Evolutionary conservation across 2,329 filamentous ascomycete species (phyloP).

Genomic region (Phaeosphaeria sp.): DNA sequence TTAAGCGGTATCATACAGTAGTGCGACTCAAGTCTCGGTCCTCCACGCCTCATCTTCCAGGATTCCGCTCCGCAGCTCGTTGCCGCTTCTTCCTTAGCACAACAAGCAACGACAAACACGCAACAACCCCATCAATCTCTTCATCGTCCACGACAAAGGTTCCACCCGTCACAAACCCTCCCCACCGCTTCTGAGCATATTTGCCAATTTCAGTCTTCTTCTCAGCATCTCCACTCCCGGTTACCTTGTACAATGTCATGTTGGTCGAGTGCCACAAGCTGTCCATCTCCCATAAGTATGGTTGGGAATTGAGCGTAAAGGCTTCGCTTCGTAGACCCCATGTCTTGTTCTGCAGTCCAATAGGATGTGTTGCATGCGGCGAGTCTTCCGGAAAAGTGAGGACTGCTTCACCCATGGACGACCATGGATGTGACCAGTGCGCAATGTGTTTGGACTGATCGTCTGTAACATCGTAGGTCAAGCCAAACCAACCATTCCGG

Average conservation of each 20-base stretch:
- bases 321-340: constrained; percentile 24
- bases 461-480: constrained; percentile 24
- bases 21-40: too few relatives aligned
- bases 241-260: constrained; percentile 30
- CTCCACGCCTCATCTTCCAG: neutral
- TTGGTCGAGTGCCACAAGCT: constrained; percentile 22
- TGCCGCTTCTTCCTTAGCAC: constrained; percentile 39
- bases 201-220: constrained; percentile 27
- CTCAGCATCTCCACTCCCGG: constrained; percentile 16
- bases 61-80: constrained; percentile 13
- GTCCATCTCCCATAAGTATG: constrained; percentile 30
- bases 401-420: constrained; percentile 20
- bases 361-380: constrained; percentile 16
- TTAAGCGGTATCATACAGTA: too few relatives aligned
- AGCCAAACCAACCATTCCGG: constrained; percentile 19
- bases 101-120: constrained; percentile 28
- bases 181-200: constrained; percentile 36
- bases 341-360: constrained; percentile 20
- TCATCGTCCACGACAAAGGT: constrained; percentile 28
- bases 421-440: constrained; percentile 27
- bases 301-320: constrained; percentile 23
- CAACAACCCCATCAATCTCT: constrained; percentile 27
- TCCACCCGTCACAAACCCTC: constrained; percentile 25
- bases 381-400: constrained; percentile 27
- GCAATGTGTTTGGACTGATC: constrained; percentile 16